Evolutionary conservation across 495 filamentous ascomycete species (phyloP).

Genomic region (Penicillium alfredii): DNA sequence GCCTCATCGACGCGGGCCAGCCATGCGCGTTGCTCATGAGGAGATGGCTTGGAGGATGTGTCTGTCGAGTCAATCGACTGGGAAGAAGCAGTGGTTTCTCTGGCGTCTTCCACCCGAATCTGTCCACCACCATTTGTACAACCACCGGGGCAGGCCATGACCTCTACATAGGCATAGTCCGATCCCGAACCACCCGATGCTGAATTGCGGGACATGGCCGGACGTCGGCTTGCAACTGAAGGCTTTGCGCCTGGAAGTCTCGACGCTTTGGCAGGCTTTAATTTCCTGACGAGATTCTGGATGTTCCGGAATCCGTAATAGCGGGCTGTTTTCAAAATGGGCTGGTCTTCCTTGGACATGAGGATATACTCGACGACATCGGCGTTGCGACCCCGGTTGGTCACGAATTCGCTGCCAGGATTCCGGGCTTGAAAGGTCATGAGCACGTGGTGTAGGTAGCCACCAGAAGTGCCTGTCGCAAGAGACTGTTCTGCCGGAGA

Average conservation of each 20-base stretch:
- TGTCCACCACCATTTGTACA: slow-evolving; percentile 98
- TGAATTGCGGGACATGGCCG: slow-evolving; percentile 28
- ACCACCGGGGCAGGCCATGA: slow-evolving; percentile 97
- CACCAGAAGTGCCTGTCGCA: slow-evolving; percentile 72
- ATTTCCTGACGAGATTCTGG: slow-evolving; percentile 84
- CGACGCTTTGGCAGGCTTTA: slow-evolving; percentile 71
- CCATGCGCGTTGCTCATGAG: slow-evolving; percentile 80
- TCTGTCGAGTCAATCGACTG: slow-evolving; percentile 16
- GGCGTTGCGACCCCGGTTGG: slow-evolving; percentile 72
- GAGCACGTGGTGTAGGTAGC: slow-evolving; percentile 79
- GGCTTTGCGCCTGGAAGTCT: slow-evolving; percentile 68
- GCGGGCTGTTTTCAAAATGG: slow-evolving; percentile 72
- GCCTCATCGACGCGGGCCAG: slow-evolving; percentile 82
- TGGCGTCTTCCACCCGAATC: slow-evolving; percentile 76
- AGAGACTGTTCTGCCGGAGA: slow-evolving; percentile 23
- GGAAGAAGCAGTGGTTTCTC: slow-evolving; percentile 17
- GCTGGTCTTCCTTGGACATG: slow-evolving; percentile 43
- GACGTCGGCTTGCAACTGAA: slow-evolving; percentile 36
- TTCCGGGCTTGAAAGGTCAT: slow-evolving; percentile 61
- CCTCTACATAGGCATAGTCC: slow-evolving; percentile 87
- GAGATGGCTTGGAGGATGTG: slow-evolving; percentile 47
- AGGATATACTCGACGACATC: slow-evolving; percentile 84
- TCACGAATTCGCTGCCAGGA: slow-evolving; percentile 60
- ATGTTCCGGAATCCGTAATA: slow-evolving; percentile 98
- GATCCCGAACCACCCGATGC: slow-evolving; percentile 33